These are phyloP conservation scores for Stylosanthes scabra DNA, from an alignment of 331 rosid species.

Conservation along the genomic window DNA sequence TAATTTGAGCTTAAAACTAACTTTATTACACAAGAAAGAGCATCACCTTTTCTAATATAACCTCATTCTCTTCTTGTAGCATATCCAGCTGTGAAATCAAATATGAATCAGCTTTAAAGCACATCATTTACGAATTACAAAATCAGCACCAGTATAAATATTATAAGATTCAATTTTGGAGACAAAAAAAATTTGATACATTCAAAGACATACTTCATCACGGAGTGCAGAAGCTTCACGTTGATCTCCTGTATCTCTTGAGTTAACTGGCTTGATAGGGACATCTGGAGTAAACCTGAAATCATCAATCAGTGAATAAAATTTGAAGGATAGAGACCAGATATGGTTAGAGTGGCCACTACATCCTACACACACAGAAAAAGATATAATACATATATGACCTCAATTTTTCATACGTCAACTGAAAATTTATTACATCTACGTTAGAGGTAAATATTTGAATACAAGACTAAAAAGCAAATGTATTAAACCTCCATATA, in stretches of 20 bases:
- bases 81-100: slow-evolving; percentile 87
- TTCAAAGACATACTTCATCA: slow-evolving; percentile 72
- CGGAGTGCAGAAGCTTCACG: slow-evolving; percentile 97
- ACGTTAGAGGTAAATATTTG: slow-evolving; percentile 6
- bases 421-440: slow-evolving; percentile 25
- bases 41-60: slow-evolving; percentile 74
- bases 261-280: slow-evolving; percentile 55
- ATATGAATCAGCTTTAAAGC: slow-evolving; percentile 40
- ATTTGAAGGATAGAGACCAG: slow-evolving; percentile 18
- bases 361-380: slow-evolving; percentile 18
- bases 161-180: slow-evolving; percentile 27
- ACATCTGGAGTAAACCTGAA: slow-evolving; percentile 77
- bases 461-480: slow-evolving; percentile 30
- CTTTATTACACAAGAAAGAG: slow-evolving; percentile 22
- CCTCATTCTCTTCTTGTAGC: slow-evolving; percentile 90
- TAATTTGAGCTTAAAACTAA: slow-evolving; percentile 6
- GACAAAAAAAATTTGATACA: slow-evolving; percentile 33
- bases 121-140: slow-evolving; percentile 17
- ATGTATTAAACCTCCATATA: not conserved
- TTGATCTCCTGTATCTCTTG: slow-evolving; percentile 69
- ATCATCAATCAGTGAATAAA: slow-evolving; percentile 21
- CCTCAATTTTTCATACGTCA: slow-evolving; percentile 18
- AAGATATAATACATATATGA: slow-evolving; percentile 7
- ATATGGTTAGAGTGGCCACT: slow-evolving; percentile 20
- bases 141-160: slow-evolving; percentile 32